Evolutionary conservation across 2,329 filamentous ascomycete species (phyloP), one percentile per base, ranked within the genome.

Genomic region (Cercospora sojina): DNA sequence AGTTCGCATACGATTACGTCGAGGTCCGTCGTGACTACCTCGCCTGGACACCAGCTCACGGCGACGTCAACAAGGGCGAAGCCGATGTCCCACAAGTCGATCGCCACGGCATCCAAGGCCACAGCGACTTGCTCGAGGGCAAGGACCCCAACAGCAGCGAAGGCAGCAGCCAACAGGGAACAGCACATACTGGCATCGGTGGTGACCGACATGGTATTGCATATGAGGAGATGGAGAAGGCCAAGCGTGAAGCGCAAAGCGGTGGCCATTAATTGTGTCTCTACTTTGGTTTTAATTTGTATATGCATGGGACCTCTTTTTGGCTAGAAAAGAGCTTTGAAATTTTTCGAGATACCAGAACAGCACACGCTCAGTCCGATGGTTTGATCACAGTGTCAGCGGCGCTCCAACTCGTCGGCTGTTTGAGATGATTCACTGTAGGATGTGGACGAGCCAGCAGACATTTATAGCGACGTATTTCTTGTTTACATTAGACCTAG

Each of bases 1-100:
- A 95, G 80, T 95, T 94, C 77, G 91, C 91, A 12, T 94, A 94
- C 83, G 91, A 95, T 79, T 95, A 94, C 78, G 91, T 95, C 71
- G 91, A 95, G 84, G 91, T 94, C 66, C 90, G 91, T 76, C 88
- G 91, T 75, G 91, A 95, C 80, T 95, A 93, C 83, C 87, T 95
- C 43, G 91, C 91, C 66, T 95, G 91, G 91, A 93, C 90, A 31
- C 91, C 91, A 0, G 88, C 90, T 35, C 89, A 89, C 75, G 84
- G 82, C 68, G 87, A 91, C 72, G 89, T 87, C 27, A 83, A 84
- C 59, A 79, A 83, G 65, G 81, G 85, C 69, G 86, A 88, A 67
- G 83, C 86, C 74, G 80, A 84, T 32, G 81, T 90, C 62, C 89
- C 91, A 16, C 87, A 90, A 75, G 83, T 83, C 51, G 83, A 88